Percentiles rank a stretch among this genome's conserved stretches.
These are phyloP conservation scores for Anastatica hierochuntica DNA, from an alignment of 345 rosid species.

Conservation along the genomic window DNA sequence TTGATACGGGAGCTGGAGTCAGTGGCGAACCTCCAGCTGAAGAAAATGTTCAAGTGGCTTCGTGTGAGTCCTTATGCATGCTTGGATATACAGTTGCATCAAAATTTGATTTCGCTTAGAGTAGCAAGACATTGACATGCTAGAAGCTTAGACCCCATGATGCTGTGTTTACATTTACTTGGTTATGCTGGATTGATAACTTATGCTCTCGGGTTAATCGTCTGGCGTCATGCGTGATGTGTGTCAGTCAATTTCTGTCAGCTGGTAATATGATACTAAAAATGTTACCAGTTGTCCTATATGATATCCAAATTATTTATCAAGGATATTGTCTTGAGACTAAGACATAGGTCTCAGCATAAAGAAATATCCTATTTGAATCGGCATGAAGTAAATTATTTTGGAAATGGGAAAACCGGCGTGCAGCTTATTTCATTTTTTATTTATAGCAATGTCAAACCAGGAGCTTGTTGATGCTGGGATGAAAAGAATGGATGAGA, in stretches of 20 bases:
- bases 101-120: background rate
- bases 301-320: background rate
- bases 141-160: background rate
- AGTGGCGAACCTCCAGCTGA: constrained; percentile 73
- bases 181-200: background rate
- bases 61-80: constrained; percentile 38
- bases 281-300: background rate
- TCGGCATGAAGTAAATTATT: background rate
- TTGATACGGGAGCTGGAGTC: constrained; percentile 86
- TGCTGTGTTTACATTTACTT: background rate
- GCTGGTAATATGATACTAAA: background rate
- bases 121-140: background rate
- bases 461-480: constrained; percentile 86
- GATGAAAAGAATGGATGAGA: constrained; percentile 79
- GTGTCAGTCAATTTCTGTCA: background rate
- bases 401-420: background rate
- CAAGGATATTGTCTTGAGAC: background rate
- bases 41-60: constrained; percentile 85
- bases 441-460: constrained; percentile 69
- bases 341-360: background rate
- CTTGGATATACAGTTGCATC: background rate
- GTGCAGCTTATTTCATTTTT: constrained; percentile 11
- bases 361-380: background rate
- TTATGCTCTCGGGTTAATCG: background rate
- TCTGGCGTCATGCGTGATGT: constrained; percentile 1